These are phyloP conservation scores for Datisca glomerata DNA, from an alignment of 306 rosid genomes.

Conservation along the genomic window DNA sequence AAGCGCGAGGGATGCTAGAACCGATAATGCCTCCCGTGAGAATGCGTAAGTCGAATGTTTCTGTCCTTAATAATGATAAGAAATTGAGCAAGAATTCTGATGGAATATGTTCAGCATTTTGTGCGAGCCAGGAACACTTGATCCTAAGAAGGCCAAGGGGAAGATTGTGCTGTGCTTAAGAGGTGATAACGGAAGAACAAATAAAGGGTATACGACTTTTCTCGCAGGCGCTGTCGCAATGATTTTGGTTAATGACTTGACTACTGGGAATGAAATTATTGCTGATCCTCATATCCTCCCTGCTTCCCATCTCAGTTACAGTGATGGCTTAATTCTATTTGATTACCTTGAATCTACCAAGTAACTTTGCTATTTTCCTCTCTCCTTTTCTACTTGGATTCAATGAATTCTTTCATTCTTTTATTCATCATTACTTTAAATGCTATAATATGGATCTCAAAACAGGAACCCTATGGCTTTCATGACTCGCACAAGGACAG, in stretches of 20 bases:
- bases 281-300: slow-evolving; percentile 45
- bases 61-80: background rate
- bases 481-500: slow-evolving; percentile 27
- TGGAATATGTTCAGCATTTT: slow-evolving; percentile 12
- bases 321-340: slow-evolving; percentile 23
- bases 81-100: background rate
- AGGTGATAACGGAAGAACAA: slow-evolving; percentile 13
- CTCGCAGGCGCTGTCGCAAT: slow-evolving; percentile 52
- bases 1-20: slow-evolving; percentile 21
- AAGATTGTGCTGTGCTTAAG: slow-evolving; percentile 48
- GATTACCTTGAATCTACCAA: slow-evolving; percentile 32
- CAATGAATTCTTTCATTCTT: background rate
- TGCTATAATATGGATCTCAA: background rate
- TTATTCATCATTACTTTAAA: background rate
- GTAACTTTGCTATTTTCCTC: slow-evolving; percentile 16
- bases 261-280: background rate
- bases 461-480: slow-evolving; percentile 38
- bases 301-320: slow-evolving; percentile 25
- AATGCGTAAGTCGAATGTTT: slow-evolving; percentile 27
- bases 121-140: slow-evolving; percentile 30
- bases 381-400: background rate
- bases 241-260: slow-evolving; percentile 31
- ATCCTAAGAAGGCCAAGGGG: slow-evolving; percentile 40
- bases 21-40: background rate
- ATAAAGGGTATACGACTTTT: slow-evolving; percentile 23